These are phyloP conservation scores for Cordyceps cicadae DNA, from an alignment of 2,329 filamentous ascomycete genomes.

Conservation along the genomic window DNA sequence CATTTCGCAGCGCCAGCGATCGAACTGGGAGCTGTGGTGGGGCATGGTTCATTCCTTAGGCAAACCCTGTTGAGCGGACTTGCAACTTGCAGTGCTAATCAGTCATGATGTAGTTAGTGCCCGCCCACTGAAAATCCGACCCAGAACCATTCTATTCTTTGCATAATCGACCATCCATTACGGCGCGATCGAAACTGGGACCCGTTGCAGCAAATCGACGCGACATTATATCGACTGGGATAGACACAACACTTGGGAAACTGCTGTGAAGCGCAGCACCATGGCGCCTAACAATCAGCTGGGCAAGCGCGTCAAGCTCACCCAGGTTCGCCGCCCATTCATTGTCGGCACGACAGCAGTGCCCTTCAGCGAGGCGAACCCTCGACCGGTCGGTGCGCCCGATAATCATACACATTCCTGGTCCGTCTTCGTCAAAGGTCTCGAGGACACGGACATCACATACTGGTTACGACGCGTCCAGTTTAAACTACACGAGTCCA, in stretches of 20 bases:
- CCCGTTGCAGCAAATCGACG: neutral
- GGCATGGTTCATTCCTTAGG: constrained; percentile 10
- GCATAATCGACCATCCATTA: neutral
- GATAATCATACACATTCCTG: constrained; percentile 94
- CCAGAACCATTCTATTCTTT: neutral
- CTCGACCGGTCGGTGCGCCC: constrained; percentile 67
- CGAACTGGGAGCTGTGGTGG: constrained; percentile 7
- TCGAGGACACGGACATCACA: constrained; percentile 83
- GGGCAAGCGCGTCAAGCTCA: constrained; percentile 57
- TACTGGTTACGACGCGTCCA: constrained; percentile 96
- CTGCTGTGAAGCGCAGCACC: constrained; percentile 6
- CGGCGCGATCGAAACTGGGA: neutral
- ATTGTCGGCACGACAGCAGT: constrained; percentile 73
- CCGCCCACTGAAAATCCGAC: neutral
- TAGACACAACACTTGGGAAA: neutral
- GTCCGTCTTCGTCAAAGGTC: constrained; percentile 86
- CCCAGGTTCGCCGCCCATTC: constrained; percentile 56
- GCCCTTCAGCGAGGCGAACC: constrained; percentile 71
- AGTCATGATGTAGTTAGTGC: neutral
- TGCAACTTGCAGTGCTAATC: neutral
- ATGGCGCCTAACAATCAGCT: constrained; percentile 54
- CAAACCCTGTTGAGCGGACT: neutral
- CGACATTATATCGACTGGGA: neutral
- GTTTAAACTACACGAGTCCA: constrained; percentile 97
- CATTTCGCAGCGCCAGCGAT: constrained; percentile 8